phyloP scores from a whole-genome alignment of 1,284 basidiomycete genomes.

The Porogramme epimiltina region DNA sequence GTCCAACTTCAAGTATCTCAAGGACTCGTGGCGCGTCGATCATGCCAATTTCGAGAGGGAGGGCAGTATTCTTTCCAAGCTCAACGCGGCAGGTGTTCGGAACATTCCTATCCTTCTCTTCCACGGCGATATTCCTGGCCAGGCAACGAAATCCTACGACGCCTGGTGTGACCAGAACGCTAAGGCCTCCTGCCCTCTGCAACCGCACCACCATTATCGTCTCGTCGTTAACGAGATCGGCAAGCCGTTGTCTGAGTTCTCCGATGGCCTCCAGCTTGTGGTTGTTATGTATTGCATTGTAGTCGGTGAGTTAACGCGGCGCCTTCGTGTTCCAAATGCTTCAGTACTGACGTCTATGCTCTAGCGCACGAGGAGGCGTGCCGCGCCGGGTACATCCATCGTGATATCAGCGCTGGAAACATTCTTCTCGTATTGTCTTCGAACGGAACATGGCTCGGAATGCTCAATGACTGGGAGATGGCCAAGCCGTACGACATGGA shows the following conservation, averaged over 20 bases:
- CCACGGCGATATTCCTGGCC: constrained; percentile 8
- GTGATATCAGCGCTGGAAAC: constrained; percentile 15
- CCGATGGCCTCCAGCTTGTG: background rate
- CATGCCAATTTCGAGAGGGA: background rate
- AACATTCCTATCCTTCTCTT: constrained; percentile 3
- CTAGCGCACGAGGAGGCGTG: constrained; percentile 12
- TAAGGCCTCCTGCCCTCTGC: background rate
- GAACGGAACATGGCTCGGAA: background rate
- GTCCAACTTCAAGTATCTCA: constrained; percentile 5
- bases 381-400: constrained; percentile 7
- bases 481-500: background rate
- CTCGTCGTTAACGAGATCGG: constrained; percentile 24
- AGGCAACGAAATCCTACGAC: background rate
- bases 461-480: constrained; percentile 18
- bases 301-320: no score
- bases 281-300: background rate
- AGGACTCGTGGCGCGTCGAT: constrained; percentile 9
- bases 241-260: constrained; percentile 10
- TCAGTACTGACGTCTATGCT: background rate
- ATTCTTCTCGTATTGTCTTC: constrained; percentile 5
- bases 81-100: constrained; percentile 1
- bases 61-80: background rate
- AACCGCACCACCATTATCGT: constrained; percentile 11
- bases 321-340: background rate
- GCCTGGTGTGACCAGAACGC: background rate